phyloP scores from a whole-genome alignment of 495 filamentous ascomycete species.

The Hypoxylon rickii region DNA sequence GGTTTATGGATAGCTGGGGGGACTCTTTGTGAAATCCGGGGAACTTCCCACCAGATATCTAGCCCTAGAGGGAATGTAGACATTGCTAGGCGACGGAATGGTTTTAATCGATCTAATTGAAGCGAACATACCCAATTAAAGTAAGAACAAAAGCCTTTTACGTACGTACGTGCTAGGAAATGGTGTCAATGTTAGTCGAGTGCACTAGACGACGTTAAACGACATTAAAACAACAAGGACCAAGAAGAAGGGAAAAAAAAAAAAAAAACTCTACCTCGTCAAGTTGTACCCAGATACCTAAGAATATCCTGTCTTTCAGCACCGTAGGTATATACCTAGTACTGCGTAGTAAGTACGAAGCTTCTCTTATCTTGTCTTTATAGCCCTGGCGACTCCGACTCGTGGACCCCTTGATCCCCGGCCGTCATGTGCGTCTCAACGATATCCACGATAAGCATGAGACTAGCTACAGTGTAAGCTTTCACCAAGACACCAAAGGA shows the following conservation, averaged over 20 bases:
- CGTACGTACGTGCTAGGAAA: slow-evolving; percentile 8
- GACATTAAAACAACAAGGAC: too few species aligned
- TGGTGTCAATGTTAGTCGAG: background rate
- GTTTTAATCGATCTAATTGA: slow-evolving; percentile 19
- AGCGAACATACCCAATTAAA: slow-evolving; percentile 3
- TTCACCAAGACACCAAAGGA: slow-evolving; percentile 11
- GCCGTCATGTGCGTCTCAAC: slow-evolving; percentile 1
- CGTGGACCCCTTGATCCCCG: too few species aligned
- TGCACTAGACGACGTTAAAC: background rate
- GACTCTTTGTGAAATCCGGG: slow-evolving; percentile 33
- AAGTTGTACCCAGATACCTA: background rate
- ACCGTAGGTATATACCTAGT: background rate
- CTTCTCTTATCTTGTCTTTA: slow-evolving; percentile 25
- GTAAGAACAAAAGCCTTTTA: background rate
- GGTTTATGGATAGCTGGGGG: slow-evolving; percentile 1
- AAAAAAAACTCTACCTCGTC: background rate
- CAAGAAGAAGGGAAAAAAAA: background rate
- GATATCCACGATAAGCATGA: slow-evolving; percentile 11
- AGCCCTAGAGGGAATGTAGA: too few species aligned
- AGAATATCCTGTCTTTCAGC: background rate
- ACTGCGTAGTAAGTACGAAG: too few species aligned
- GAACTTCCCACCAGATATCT: slow-evolving; percentile 24
- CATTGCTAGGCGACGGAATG: too few species aligned
- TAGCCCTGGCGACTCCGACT: background rate
- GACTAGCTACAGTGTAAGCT: slow-evolving; percentile 18